Evolutionary conservation across 768 basidiomycete species (phyloP), one percentile per base, ranked within the genome.

Genomic region (Lactarius indigo): DNA sequence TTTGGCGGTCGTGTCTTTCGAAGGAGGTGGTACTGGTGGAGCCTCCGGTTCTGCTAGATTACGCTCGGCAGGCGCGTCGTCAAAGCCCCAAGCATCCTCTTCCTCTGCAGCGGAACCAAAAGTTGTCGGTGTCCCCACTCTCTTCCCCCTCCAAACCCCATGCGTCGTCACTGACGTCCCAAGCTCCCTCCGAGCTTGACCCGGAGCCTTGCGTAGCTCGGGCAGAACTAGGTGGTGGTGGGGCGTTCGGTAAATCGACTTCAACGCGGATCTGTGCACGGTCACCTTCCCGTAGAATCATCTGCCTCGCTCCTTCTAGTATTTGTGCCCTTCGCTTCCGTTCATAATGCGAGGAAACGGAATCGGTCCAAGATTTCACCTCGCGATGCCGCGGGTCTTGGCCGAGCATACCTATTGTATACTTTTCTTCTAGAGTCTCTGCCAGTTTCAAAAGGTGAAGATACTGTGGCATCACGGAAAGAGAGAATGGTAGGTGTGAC

Each of bases 281-380:
- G 8, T 74, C 72, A 58, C 79, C 77, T 30, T 78, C 73, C 8
- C 73, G 73, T n/a, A 87, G 68, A 23, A 94, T 80, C 54, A 87
- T 79, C 18, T 71, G 71, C 64, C 93, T 80, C 17, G 85, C 82
- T n/a, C 76, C 76, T 50, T 90, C 87, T 7, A 94, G 80, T 55
- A 94, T 84, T 60, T 80, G 79, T 39, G 84, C 77, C 17, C 94
- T 82, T 71, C 93, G 77, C 70, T 88, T 85, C 66, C 86, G 85
- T 74, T 94, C 94, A 74, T 94, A 96, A 75, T 93, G 91, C 3
- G 81, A 77, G 20, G 85, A 83, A 13, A 92, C 81, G 5, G 85
- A 83, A 58, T 87, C 82, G 4, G 83, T 84, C 91, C 94, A 96
- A 7, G 76, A 72, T 72, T 84, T 83, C 63, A 96, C 83, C 8